Evolutionary conservation across 306 rosid genomes (phyloP), one percentile per base, ranked within the genome.

Genomic region (Cucurbita argyrosperma): DNA sequence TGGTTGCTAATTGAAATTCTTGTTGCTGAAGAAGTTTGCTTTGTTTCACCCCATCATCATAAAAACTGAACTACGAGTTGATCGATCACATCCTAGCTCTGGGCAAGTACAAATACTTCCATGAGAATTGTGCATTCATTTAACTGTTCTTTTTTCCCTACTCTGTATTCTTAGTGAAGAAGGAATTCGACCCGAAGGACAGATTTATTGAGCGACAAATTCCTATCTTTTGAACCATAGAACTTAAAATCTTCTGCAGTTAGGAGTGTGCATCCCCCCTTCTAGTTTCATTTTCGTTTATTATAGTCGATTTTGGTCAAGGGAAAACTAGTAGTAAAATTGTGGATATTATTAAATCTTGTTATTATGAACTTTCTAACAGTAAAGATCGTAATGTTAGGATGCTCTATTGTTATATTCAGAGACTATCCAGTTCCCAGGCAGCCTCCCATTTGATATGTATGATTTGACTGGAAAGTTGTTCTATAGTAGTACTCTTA

Each of bases 321-420:
- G 74, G 26, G 15, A 70, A 59, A 70, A 70, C 4, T 70, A 69
- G 52, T 47, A 70, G 50, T 70, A 49, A 70, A 70, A 4, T 50
- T 70, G 74, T 70, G 74, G 74, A 50, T 68, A 70, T 70, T 26
- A 50, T 70, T 26, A 50, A 68, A 14, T 14, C 26, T 50, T 50
- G 54, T 69, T 70, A 30, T 8, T 23, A 8, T 70, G 45, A 35
- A 70, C 59, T 16, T 50, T 70, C 58, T 50, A 47, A 70, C 74
- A 30, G 42, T 30, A 0, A 49, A 69, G 74, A 49, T 50, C 35
- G 59, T 50, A 70, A 70, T 70, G 74, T 30, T 50, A 70, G 74
- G 59, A 70, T 70, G 59, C 14, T 45, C 16, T 11, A 19, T 66
- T 66, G n/a, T 19, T 66, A 21, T 66, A 46, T 46, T 67, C 6